These are phyloP conservation scores for Serendipita sp. DNA, from an alignment of 768 basidiomycete genomes.

Conservation along the genomic window DNA sequence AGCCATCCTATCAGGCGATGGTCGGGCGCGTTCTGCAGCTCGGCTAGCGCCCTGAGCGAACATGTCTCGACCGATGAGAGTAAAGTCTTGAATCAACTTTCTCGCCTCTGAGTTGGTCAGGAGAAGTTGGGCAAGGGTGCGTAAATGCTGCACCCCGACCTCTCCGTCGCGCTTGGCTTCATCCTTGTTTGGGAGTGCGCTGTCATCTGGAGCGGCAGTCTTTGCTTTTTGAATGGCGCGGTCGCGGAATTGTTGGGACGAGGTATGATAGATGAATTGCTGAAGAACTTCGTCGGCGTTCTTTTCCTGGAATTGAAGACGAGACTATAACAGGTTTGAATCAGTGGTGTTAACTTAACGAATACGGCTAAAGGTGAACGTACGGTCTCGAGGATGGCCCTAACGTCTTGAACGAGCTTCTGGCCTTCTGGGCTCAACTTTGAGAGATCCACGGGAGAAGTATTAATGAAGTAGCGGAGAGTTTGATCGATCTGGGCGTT, in stretches of 20 bases:
- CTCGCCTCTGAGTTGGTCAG: constrained; percentile 88
- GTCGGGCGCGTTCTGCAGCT: constrained; percentile 52
- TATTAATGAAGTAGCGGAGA: constrained; percentile 46
- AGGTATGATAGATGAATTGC: constrained; percentile 72
- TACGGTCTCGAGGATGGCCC: constrained; percentile 61
- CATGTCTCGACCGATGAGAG: constrained; percentile 66
- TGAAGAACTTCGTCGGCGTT: constrained; percentile 86
- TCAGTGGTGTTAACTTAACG: not conserved
- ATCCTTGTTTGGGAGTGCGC: constrained; percentile 34
- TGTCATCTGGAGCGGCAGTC: constrained; percentile 24
- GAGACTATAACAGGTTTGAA: constrained; percentile 13
- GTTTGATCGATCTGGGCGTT: constrained; percentile 66
- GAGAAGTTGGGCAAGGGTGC: constrained; percentile 72
- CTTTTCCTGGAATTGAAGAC: constrained; percentile 62
- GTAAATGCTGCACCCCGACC: constrained; percentile 65
- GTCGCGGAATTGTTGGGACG: constrained; percentile 21
- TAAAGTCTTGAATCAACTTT: constrained; percentile 70
- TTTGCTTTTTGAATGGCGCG: constrained; percentile 30
- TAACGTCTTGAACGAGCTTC: constrained; percentile 59
- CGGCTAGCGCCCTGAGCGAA: constrained; percentile 59
- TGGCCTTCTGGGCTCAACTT: constrained; percentile 63
- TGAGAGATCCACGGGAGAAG: constrained; percentile 41
- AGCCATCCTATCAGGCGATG: constrained; percentile 43
- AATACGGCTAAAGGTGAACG: constrained; percentile 10
- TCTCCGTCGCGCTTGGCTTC: constrained; percentile 44